A percentile compares a stretch with the other conserved stretches of the same genome.
Evolutionary conservation across 2,329 filamentous ascomycete species (phyloP).

Genomic region (Cladosporium sp.): DNA sequence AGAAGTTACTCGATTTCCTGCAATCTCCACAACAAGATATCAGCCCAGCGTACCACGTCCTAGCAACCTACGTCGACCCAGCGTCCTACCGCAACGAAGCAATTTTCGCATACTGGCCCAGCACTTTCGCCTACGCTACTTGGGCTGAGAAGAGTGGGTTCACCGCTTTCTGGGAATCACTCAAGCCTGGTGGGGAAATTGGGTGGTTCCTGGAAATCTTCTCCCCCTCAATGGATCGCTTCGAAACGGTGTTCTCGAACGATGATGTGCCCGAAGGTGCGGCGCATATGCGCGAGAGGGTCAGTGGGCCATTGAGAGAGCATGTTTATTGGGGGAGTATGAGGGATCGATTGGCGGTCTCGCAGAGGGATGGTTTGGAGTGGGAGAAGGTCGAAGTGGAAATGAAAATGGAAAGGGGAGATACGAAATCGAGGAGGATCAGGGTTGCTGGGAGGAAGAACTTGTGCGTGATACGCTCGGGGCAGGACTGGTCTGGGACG

Average conservation of each 20-base stretch:
- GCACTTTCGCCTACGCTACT: conserved; percentile 31
- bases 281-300: conserved; percentile 43
- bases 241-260: conserved; percentile 49
- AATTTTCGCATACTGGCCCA: conserved; percentile 46
- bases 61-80: conserved; percentile 39
- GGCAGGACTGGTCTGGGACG: conserved; percentile 50
- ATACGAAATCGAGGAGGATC: conserved; percentile 28
- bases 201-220: conserved; percentile 51
- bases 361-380: conserved; percentile 43
- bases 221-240: conserved; percentile 45
- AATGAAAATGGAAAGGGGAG: not conserved
- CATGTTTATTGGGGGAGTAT: conserved; percentile 53
- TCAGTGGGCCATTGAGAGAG: conserved; percentile 45
- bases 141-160: conserved; percentile 44
- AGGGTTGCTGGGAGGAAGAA: conserved; percentile 44
- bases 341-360: conserved; percentile 46
- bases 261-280: conserved; percentile 44
- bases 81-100: conserved; percentile 40
- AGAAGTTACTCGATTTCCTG: conserved; percentile 21
- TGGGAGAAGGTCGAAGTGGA: conserved; percentile 24
- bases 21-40: conserved; percentile 25
- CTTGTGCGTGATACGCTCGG: conserved; percentile 49
- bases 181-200: conserved; percentile 28
- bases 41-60: conserved; percentile 38
- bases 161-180: conserved; percentile 42